Evolutionary conservation across 768 basidiomycete genomes (phyloP).

Genomic region (Glaciozyma martinii): DNA sequence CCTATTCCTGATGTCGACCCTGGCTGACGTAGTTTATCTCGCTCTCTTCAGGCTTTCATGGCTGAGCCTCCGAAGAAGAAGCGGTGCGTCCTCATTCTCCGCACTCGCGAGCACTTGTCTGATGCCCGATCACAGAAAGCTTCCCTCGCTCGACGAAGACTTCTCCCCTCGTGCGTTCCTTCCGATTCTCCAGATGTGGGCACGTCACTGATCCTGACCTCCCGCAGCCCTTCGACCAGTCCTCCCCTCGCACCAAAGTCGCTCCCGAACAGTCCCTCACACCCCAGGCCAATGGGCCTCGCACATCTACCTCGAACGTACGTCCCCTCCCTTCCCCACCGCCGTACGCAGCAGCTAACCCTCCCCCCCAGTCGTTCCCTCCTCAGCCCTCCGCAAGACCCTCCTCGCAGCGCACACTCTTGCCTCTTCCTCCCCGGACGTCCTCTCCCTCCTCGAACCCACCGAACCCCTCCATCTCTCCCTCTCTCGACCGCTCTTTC

Average conservation of each 20-base stretch:
- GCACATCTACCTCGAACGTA: neutral
- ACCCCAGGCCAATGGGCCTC: neutral
- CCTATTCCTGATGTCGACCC: too few relatives aligned
- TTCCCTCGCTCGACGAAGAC: neutral
- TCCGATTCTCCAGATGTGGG: neutral
- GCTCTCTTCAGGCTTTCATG: neutral
- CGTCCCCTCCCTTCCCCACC: neutral
- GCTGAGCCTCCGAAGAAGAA: neutral
- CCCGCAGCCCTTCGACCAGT: neutral
- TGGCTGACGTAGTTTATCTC: too few relatives aligned
- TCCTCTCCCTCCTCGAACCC: too few relatives aligned
- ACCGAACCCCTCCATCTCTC: slow-evolving; percentile 59
- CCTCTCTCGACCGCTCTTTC: slow-evolving; percentile 67
- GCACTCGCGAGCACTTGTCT: too few relatives aligned
- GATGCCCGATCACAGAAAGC: neutral
- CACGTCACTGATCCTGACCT: too few relatives aligned
- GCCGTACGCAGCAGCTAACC: too few relatives aligned
- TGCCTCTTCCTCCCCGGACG: too few relatives aligned
- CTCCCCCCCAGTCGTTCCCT: too few relatives aligned
- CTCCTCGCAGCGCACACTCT: too few relatives aligned
- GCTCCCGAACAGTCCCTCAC: neutral
- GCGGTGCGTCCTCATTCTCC: neutral
- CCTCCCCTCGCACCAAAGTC: neutral
- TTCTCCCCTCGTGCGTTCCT: neutral
- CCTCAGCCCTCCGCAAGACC: too few relatives aligned